Percentiles rank a stretch among this genome's conserved stretches.
phyloP scores from a whole-genome alignment of 257 asterid genomes.

The Penstemon barbatus region DNA sequence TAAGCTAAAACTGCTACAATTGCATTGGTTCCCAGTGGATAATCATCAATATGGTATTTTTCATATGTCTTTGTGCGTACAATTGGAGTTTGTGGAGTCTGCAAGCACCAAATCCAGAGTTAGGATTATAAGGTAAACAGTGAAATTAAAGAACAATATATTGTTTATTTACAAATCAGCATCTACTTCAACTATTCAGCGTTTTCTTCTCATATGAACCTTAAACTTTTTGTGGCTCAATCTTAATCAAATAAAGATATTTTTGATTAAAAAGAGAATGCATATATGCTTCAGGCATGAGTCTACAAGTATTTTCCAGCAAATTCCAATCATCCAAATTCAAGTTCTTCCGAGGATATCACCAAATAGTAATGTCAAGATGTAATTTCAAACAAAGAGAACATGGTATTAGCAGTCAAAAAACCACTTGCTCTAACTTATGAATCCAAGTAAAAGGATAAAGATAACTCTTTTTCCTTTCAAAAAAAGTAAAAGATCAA shows the following conservation, averaged over 20 bases:
- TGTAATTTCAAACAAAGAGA: not conserved
- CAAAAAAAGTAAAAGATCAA: slow-evolving; percentile 14
- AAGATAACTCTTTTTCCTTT: not conserved
- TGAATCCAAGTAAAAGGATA: not conserved
- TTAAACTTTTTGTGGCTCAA: not conserved
- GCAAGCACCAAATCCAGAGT: slow-evolving; percentile 30
- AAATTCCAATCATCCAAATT: slow-evolving; percentile 6
- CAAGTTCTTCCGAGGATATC: not conserved
- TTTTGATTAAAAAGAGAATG: too few species aligned
- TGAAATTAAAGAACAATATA: slow-evolving; percentile 15
- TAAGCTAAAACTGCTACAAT: slow-evolving; percentile 97
- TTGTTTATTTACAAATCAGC: not conserved
- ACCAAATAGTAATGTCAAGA: not conserved
- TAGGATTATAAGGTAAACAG: slow-evolving; percentile 20
- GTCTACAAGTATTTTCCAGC: not conserved
- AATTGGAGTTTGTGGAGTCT: slow-evolving; percentile 98
- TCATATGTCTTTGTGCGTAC: slow-evolving; percentile 92
- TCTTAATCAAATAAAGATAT: not conserved
- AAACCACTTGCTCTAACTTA: not conserved
- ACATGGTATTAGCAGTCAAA: not conserved
- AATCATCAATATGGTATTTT: slow-evolving; percentile 79
- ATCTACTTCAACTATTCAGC: not conserved
- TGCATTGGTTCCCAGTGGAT: slow-evolving; percentile 92
- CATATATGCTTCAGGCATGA: not conserved
- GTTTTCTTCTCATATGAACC: not conserved